Evolutionary conservation across 73 alveolate species (phyloP).

Genomic region (Paramecium pentaurelia): DNA sequence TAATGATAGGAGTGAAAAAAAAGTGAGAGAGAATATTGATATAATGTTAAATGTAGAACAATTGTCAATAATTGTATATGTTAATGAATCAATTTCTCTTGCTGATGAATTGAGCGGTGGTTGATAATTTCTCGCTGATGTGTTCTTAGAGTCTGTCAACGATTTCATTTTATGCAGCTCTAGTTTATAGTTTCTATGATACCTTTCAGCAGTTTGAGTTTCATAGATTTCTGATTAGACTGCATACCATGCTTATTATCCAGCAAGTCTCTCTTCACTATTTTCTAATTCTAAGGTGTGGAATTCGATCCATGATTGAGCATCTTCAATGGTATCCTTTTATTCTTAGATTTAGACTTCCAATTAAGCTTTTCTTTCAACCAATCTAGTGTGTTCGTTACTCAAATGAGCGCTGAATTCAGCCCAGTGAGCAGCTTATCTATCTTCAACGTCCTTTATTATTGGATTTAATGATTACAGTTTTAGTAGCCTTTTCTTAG

Average conservation of each 20-base stretch:
- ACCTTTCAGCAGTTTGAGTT: conserved; percentile 49
- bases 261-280: conserved; percentile 42
- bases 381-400: conserved; percentile 44
- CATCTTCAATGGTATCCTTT: conserved; percentile 48
- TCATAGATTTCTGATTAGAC: conserved; percentile 19
- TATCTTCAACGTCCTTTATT: conserved; percentile 19
- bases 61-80: conserved; percentile 20
- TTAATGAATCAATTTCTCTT: conserved; percentile 42
- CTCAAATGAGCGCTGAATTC: conserved; percentile 33
- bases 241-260: conserved; percentile 18
- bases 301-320: conserved; percentile 48
- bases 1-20: not conserved
- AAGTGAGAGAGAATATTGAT: not conserved
- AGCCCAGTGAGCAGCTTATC: conserved; percentile 53
- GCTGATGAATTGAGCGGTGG: conserved; percentile 42
- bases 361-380: conserved; percentile 33
- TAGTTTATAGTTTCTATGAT: not conserved
- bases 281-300: conserved; percentile 36
- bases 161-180: conserved; percentile 34
- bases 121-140: conserved; percentile 47
- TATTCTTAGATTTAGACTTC: conserved; percentile 46
- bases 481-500: conserved; percentile 16
- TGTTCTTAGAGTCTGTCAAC: conserved; percentile 54
- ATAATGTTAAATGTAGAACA: not conserved
- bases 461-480: not conserved